phyloP scores from a whole-genome alignment of 2,329 filamentous ascomycete genomes.

The Tympanopsis confertula region DNA sequence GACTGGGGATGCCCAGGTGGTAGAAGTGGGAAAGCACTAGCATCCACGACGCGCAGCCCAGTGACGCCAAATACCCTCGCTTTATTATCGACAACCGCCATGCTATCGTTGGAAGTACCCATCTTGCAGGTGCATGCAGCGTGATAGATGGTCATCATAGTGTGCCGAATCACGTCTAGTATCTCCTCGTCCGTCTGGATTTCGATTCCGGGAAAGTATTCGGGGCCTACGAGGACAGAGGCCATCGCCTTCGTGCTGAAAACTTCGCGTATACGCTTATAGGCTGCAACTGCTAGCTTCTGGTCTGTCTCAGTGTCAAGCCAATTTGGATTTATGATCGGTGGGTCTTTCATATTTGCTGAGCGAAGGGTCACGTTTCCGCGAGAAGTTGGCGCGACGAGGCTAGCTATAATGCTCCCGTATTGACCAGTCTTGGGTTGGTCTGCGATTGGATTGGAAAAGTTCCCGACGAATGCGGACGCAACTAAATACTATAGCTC shows the following conservation, averaged over 20 bases:
- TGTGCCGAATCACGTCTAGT: constrained; percentile 2
- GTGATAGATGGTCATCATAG: constrained; percentile 7
- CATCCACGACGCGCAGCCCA: constrained; percentile 2
- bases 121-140: constrained; percentile 7
- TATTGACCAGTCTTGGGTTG: constrained; percentile 8
- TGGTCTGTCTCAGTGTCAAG: constrained; percentile 22
- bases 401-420: constrained; percentile 12
- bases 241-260: constrained; percentile 2
- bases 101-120: constrained; percentile 5
- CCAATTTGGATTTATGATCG: constrained; percentile 27
- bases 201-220: constrained; percentile 4
- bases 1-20: constrained; percentile 3
- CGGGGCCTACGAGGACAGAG: constrained; percentile 1
- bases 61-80: constrained; percentile 7
- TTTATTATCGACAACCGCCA: constrained; percentile 7
- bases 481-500: neutral
- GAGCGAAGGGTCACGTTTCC: constrained; percentile 24
- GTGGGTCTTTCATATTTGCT: constrained; percentile 15
- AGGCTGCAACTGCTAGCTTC: constrained; percentile 25
- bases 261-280: constrained; percentile 19
- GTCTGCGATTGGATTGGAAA: neutral
- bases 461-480: neutral
- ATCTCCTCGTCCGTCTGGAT: constrained; percentile 5
- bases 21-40: constrained; percentile 4
- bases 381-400: constrained; percentile 23